Evolutionary conservation across 2,329 filamentous ascomycete genomes (phyloP), one percentile per base, ranked within the genome.

Genomic region (Alternaria ventricosa): DNA sequence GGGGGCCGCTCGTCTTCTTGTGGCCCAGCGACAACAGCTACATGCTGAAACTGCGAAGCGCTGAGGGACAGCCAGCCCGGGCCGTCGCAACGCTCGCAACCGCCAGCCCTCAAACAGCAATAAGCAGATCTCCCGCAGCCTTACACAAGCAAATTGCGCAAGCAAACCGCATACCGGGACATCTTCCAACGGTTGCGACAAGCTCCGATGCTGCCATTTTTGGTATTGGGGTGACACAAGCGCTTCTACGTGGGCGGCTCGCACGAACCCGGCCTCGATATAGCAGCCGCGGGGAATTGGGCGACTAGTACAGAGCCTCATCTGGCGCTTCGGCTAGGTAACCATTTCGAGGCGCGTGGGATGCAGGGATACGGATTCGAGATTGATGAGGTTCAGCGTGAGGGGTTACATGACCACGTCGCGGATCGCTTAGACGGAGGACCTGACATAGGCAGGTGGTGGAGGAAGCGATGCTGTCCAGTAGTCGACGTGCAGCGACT

Each of bases 301-400:
- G 66, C 65, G 60, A 69, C 62, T 60, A 61, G 65, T 63, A 68
- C 66, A 71, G 72, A 78, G 75, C 75, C 75, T 69, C 75, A 75
- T 69, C 55, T 54, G 69, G 75, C 74, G 67, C 68, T 64, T 67
- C 58, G 53, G 55, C 51, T 60, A 63, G 53, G 44, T 50, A 51
- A 6, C 41, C 58, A 20, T 36, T 45, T 45, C n/a, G 23, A 41
- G 44, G n/a, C 20, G 22, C n/a, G 30, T 44, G n/a, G 30, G 20
- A 55, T 55, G 57, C 49, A 60, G 57, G 61, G 56, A 58, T 22
- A 50, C 41, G 57, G 54, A 44, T 62, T 63, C 57, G 62, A 68
- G 51, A 66, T 66, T 60, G 61, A 61, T 57, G 22, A 41, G n/a
- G 15, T 41, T 6, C 36, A 41, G 36, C 36, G 36, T 6, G 36